Evolutionary conservation across 345 rosid genomes (phyloP), one percentile per base, ranked within the genome.

Genomic region (Brassica incana): DNA sequence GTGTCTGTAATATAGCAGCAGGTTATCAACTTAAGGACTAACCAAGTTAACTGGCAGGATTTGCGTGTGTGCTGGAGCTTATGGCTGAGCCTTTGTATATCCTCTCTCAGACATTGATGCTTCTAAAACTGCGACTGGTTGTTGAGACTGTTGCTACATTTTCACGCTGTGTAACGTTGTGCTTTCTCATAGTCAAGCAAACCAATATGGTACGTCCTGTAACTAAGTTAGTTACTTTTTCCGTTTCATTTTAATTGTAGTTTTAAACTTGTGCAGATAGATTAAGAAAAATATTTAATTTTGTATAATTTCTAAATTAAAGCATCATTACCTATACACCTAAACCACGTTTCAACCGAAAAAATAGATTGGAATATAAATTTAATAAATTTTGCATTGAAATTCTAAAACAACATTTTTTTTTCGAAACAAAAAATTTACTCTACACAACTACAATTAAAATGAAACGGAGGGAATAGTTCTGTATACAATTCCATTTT

Each of bases 21-120:
- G 11, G 58, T 59, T 40, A 0, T 29, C 60, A 45, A 62, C 40
- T 32, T 77, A n/a, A 23, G 66, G 66, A 71, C 67, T 72, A 65
- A 72, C 8, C 50, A 18, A 69, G n/a, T 50, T 67, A 29, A 40
- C 76, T 84, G 86, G 79, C 88, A 93, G 98, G 92, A 61, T 79
- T 73, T 83, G 98, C 93, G 40, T 96, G 99, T 81, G 69, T 93
- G 56, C 79, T 93, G 88, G 98, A 93, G 89, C 86, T 96, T 27
- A 43, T 93, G 85, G 97, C 97, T 7, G 99, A 96, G 86, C 99
- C 97, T 3, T 69, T 93, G 67, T 92, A 88, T 82, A 92, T 93
- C 74, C 89, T 96, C 54, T 90, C 99, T 77, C 97, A 93, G 85
- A 89, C 88, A 82, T 85, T 93, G 81, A 82, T 90, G 76, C 86